Evolutionary conservation across 768 basidiomycete genomes (phyloP).

Genomic region (Boletus rubropictus): DNA sequence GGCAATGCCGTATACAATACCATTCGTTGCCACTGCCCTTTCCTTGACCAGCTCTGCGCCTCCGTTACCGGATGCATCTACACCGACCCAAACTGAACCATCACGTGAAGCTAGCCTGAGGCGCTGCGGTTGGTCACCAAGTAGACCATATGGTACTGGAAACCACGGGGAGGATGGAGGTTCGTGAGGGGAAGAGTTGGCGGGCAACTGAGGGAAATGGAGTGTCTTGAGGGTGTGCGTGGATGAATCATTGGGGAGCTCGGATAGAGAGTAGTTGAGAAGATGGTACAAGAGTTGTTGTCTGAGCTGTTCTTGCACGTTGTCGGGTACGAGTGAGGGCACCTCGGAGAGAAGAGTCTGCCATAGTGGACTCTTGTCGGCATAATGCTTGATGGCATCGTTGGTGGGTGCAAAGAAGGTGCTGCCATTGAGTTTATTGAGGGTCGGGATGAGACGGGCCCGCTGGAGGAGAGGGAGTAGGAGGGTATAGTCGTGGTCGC

Average conservation of each 20-base stretch:
- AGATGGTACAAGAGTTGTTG: conserved; percentile 94
- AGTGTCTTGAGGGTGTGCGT: conserved; percentile 50
- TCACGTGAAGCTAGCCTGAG: conserved; percentile 56
- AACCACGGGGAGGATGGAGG: conserved; percentile 83
- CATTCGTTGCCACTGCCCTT: conserved; percentile 59
- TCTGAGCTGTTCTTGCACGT: conserved; percentile 75
- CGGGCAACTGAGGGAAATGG: conserved; percentile 57
- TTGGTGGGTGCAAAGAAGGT: conserved; percentile 97
- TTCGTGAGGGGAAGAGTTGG: conserved; percentile 57
- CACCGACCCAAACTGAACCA: conserved; percentile 53
- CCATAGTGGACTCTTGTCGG: conserved; percentile 30
- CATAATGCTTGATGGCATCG: conserved; percentile 66
- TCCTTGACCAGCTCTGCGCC: conserved; percentile 64
- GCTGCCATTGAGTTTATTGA: conserved; percentile 76
- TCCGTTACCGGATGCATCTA: conserved; percentile 73
- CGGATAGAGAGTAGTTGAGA: conserved; percentile 69
- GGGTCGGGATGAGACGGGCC: conserved; percentile 82
- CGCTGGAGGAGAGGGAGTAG: conserved; percentile 75
- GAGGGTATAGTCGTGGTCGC: conserved; percentile 71
- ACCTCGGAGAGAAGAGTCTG: conserved; percentile 23
- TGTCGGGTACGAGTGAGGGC: conserved; percentile 51
- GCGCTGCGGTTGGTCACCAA: conserved; percentile 78
- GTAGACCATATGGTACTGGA: conserved; percentile 72
- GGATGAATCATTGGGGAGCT: conserved; percentile 37
- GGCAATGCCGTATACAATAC: conserved; percentile 69